phyloP scores from a whole-genome alignment of 2,329 filamentous ascomycete genomes.

The Aspergillus melleus region DNA sequence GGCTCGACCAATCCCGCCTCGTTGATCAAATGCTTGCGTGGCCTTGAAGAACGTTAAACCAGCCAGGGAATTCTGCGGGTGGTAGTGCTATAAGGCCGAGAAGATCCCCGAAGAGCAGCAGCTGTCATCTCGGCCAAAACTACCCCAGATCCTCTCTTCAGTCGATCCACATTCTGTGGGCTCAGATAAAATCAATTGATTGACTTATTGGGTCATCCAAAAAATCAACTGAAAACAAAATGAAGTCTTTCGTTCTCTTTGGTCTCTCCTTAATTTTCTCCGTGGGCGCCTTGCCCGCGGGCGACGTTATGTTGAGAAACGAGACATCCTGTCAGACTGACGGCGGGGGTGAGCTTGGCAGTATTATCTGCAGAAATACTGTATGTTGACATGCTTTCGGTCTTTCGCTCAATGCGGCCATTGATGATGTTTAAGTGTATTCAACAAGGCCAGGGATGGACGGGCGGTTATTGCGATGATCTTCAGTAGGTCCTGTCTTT shows the following conservation, averaged over 20 bases:
- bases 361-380: conserved; percentile 13
- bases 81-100: neutral
- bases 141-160: neutral
- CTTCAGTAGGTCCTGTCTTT: conserved; percentile 8
- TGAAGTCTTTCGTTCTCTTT: neutral
- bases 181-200: neutral
- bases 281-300: conserved; percentile 1
- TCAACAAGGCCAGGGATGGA: conserved; percentile 15
- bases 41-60: neutral
- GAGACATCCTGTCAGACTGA: conserved; percentile 12
- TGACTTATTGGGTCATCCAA: neutral
- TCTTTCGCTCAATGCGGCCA: too few species aligned
- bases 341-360: conserved; percentile 11
- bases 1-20: neutral
- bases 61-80: neutral
- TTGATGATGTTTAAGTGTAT: conserved; percentile 7
- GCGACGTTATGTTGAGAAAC: conserved; percentile 3
- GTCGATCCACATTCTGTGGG: neutral
- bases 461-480: conserved; percentile 16
- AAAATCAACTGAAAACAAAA: neutral
- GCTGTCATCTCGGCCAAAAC: neutral
- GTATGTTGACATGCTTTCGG: conserved; percentile 1
- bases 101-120: neutral
- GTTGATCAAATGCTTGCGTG: neutral
- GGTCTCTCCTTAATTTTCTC: neutral